phyloP scores from a whole-genome alignment of 306 rosid genomes.

The Sphenostylis stenocarpa region DNA sequence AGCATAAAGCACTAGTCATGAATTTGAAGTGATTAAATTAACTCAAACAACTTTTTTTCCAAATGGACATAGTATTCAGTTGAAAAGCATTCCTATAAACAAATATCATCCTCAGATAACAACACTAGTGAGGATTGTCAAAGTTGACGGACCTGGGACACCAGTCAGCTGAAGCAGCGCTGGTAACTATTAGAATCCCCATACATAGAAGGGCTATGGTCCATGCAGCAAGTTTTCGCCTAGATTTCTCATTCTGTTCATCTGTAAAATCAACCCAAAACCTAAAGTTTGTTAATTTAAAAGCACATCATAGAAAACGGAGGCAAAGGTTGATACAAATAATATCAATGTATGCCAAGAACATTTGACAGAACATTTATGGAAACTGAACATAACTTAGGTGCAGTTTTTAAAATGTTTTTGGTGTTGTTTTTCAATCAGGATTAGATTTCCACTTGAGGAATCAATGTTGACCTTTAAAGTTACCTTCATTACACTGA shows the following conservation, averaged over 20 bases:
- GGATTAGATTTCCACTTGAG: neutral
- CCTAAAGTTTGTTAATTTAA: slow-evolving; percentile 29
- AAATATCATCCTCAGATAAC: neutral
- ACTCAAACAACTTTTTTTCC: neutral
- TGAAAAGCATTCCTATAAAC: slow-evolving; percentile 12
- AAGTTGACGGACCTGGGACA: slow-evolving; percentile 56
- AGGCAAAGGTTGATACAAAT: slow-evolving; percentile 22
- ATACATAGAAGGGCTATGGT: slow-evolving; percentile 59
- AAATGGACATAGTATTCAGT: neutral
- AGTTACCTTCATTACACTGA: neutral
- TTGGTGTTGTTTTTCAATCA: neutral
- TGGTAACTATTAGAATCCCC: slow-evolving; percentile 54
- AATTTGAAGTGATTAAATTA: slow-evolving; percentile 10
- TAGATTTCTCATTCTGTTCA: slow-evolving; percentile 39
- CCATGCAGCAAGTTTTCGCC: slow-evolving; percentile 75
- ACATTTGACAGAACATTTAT: neutral
- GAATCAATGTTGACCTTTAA: neutral
- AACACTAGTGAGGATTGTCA: neutral
- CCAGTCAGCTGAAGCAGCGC: slow-evolving; percentile 56
- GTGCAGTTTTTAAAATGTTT: neutral
- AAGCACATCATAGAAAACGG: slow-evolving; percentile 13
- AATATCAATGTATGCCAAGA: neutral
- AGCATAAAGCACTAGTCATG: neutral
- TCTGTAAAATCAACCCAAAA: slow-evolving; percentile 40
- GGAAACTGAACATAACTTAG: neutral